Percentiles rank a stretch among this genome's conserved stretches.
Conservation (phyloP, 805 yeast species). For the Candida odintsovae region DNA sequence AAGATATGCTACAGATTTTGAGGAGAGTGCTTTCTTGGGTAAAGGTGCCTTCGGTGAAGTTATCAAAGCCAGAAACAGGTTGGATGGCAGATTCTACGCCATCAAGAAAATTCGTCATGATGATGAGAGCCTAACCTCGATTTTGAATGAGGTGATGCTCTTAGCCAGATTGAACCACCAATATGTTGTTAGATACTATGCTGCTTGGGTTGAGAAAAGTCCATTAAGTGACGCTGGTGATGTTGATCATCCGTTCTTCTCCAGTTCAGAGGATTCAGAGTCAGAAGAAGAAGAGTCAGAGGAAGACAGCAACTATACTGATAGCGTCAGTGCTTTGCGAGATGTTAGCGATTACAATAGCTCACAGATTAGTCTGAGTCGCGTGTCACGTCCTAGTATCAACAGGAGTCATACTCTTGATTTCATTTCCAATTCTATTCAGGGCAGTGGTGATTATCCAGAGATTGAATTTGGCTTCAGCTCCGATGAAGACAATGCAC, state of each 20-base stretch:
- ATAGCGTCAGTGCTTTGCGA: conserved; percentile 1
- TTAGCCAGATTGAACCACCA: conserved; percentile 91
- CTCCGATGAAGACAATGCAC: conserved; percentile 16
- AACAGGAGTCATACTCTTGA: conserved; percentile 42
- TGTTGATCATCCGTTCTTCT: conserved; percentile 29
- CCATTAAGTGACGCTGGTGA: conserved; percentile 16
- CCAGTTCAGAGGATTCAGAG: conserved; percentile 18
- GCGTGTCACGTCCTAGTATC: conserved; percentile 21
- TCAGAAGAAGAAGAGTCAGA: conserved; percentile 22
- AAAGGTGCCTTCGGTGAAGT: conserved; percentile 98
- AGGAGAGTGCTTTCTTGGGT: conserved; percentile 87
- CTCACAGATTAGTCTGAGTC: conserved; percentile 4
- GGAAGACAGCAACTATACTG: conserved; percentile 2
- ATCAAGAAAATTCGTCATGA: conserved; percentile 85
- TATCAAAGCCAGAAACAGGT: conserved; percentile 88
- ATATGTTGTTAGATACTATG: conserved; percentile 92
- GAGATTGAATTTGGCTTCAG: conserved; percentile 47
- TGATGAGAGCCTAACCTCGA: conserved; percentile 70
- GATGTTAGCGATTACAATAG: conserved; percentile 6
- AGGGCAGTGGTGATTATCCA: conserved; percentile 35
- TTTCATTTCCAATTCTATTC: conserved; percentile 60
- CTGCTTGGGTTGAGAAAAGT: conserved; percentile 94
- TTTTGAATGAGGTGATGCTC: conserved; percentile 86
- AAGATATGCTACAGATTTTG: conserved; percentile 88
- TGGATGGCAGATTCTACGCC: conserved; percentile 95